A percentile compares a stretch with the other conserved stretches of the same genome.
These are phyloP conservation scores for Nannochloropsis granulata DNA, from an alignment of 108 stramenopile genomes.

Conservation along the genomic window DNA sequence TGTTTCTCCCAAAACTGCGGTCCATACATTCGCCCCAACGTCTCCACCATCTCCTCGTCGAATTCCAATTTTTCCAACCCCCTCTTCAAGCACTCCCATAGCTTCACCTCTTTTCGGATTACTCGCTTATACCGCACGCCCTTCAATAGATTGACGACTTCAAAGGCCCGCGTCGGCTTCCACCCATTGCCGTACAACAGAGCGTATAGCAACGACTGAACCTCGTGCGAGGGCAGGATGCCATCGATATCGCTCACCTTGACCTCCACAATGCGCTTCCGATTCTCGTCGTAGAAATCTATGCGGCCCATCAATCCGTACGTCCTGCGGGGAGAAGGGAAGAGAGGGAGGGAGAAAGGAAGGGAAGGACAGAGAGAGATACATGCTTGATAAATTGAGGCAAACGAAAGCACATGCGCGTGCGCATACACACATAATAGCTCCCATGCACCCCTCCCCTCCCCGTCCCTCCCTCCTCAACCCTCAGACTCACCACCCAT, in stretches of 20 bases:
- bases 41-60: neutral
- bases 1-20: neutral
- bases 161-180: neutral
- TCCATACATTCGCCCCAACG: neutral
- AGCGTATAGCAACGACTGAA: neutral
- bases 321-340: neutral
- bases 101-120: neutral
- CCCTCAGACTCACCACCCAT: neutral
- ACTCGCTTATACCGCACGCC: neutral
- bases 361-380: neutral
- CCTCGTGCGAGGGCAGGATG: neutral
- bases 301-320: neutral
- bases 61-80: neutral
- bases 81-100: neutral
- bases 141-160: neutral
- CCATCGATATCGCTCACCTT: neutral
- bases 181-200: neutral
- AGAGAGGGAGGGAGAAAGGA: neutral
- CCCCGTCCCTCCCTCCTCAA: neutral
- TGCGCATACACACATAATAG: neutral
- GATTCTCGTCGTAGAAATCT: neutral
- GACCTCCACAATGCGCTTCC: neutral
- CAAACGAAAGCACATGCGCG: neutral
- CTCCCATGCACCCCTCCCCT: neutral
- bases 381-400: neutral